Percentiles rank a stretch among this genome's conserved stretches.
These are phyloP conservation scores for Arthrobotrys megalospora DNA, from an alignment of 2,329 filamentous ascomycete species.

Conservation along the genomic window DNA sequence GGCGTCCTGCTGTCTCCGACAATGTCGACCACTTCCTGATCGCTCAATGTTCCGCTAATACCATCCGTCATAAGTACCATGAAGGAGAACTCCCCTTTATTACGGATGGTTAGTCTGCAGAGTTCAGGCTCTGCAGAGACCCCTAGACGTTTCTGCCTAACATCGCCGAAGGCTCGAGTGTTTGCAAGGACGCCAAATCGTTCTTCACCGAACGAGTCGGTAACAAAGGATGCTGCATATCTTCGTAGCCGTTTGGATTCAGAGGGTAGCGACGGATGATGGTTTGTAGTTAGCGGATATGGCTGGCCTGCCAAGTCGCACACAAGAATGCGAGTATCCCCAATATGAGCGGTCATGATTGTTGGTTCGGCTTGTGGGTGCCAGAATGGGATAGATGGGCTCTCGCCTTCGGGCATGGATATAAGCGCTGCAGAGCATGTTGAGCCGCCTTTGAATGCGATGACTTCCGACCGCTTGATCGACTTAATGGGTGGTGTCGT, in stretches of 20 bases:
- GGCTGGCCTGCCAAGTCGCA: constrained; percentile 90
- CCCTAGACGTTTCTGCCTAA: constrained; percentile 89
- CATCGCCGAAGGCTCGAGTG: constrained; percentile 93
- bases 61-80: constrained; percentile 90
- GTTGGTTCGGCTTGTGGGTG: constrained; percentile 88
- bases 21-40: constrained; percentile 97
- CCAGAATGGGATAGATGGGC: constrained; percentile 80
- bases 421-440: constrained; percentile 92
- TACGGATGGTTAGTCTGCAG: constrained; percentile 79
- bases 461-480: constrained; percentile 52
- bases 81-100: constrained; percentile 88
- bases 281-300: constrained; percentile 86
- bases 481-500: constrained; percentile 53
- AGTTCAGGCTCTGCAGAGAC: constrained; percentile 96
- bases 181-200: constrained; percentile 94
- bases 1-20: constrained; percentile 94
- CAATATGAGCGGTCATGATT: constrained; percentile 88
- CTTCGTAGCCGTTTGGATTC: constrained; percentile 87
- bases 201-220: constrained; percentile 97
- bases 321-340: constrained; percentile 90
- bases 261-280: constrained; percentile 88
- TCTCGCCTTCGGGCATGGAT: constrained; percentile 86
- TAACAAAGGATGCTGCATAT: constrained; percentile 88
- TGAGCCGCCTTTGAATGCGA: constrained; percentile 86
- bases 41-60: constrained; percentile 84